Base-by-base conservation (phyloP, 2,329 filamentous ascomycete species). In the Diplodia scrobiculata region DNA sequence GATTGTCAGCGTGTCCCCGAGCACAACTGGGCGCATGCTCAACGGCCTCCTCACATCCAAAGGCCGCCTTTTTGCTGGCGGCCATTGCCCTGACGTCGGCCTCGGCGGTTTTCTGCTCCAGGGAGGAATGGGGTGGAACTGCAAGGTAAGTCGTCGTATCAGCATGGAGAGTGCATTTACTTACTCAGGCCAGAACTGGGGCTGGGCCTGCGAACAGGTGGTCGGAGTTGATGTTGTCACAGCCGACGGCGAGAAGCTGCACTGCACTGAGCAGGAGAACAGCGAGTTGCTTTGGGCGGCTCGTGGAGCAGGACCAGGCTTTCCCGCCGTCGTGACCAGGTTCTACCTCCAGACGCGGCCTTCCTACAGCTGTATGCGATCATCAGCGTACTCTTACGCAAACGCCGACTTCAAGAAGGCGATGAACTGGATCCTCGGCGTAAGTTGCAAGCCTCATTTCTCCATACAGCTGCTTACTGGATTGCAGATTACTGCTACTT, bases 41-140 rank as follows among this genome's bases (percentile, higher is more conserved):
- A 83, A 83, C 68, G 70, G 65, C 3, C 75, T 75, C 60, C 71
- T 84, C n/a, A 69, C 58, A 0, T 60, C 67, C 0, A 71, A 77
- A 52, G 81, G 79, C 0, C 73, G 79, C 41, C 79, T 85, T 75
- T 86, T 86, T 69, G 76, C 79, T 0, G 83, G 82, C 0, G 84
- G 84, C 0, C 84, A 86, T 71, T 86, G 83, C 70, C 83, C 84
- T 0, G 83, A 85, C 71, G 84, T 86, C 19, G 84, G 82, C 9
- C 69, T 86, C n/a, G 84, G 84, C 0, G 84, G 84, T 0, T 86
- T 85, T 68, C 71, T 86, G 25, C 71, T 86, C 14, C 83, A 85
- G 69, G 84, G 84, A 0, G 84, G 84, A 1, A 85, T 86, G 82
- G 84, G 84, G 0, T 86, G 84, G 84, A 85, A 84, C 69, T 84